Conservation (phyloP, 139 green algal genomes). For the Eudorina sp. region DNA sequence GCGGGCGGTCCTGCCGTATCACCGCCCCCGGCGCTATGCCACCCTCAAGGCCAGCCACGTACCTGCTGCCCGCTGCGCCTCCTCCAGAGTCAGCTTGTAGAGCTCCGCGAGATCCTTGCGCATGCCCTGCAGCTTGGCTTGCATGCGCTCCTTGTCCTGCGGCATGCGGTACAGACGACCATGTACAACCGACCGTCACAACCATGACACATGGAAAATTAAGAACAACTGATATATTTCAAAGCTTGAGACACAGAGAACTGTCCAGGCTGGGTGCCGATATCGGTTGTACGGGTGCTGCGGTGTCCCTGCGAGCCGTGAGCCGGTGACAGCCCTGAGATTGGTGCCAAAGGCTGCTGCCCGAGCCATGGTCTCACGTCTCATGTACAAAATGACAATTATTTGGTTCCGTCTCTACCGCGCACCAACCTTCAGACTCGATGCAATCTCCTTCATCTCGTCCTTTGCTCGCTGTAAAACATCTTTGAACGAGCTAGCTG, state of each 20-base stretch:
- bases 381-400: neutral
- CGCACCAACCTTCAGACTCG: neutral
- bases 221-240: neutral
- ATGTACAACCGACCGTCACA: no score
- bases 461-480: neutral
- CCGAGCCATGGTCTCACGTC: neutral
- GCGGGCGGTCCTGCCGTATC: neutral
- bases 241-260: neutral
- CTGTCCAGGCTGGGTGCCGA: neutral
- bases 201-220: no score
- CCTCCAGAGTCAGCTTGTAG: neutral
- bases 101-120: neutral
- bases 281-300: neutral
- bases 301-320: no score
- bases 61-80: neutral
- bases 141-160: slow-evolving; percentile 27
- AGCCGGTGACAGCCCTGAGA: no score
- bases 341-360: no score
- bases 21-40: no score
- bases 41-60: no score
- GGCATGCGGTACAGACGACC: neutral
- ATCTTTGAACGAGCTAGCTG: neutral
- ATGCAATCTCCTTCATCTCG: neutral
- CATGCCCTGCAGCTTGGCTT: neutral
- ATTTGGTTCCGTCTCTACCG: no score